Conservation (phyloP, 2,329 filamentous ascomycete genomes). For the Lasiodiplodia citricola region DNA sequence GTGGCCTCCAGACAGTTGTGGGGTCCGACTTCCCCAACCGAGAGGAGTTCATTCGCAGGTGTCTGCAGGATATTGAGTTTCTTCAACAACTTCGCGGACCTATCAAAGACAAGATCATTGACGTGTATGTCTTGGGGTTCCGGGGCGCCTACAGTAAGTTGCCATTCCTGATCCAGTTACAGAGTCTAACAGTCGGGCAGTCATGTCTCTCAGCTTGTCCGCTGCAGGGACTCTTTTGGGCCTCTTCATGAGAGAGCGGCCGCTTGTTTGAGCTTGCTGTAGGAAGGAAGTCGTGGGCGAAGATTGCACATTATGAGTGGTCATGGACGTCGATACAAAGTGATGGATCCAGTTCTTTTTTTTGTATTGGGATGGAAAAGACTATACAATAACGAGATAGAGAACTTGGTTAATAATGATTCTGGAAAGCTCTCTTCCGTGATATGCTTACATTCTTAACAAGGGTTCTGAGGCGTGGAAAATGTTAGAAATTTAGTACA, state of each 20-base stretch:
- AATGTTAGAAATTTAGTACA: too few species aligned
- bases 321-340: too few species aligned
- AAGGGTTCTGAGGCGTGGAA: too few species aligned
- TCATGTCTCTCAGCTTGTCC: background rate
- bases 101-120: background rate
- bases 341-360: too few species aligned
- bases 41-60: background rate
- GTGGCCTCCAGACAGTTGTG: conserved; percentile 27
- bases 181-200: background rate
- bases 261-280: background rate
- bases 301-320: too few species aligned
- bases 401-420: too few species aligned
- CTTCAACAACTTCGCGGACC: background rate
- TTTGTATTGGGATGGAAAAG: too few species aligned
- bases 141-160: background rate
- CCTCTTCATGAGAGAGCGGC: background rate
- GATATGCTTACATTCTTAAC: rapidly evolving
- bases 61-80: conserved; percentile 4
- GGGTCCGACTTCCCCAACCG: background rate
- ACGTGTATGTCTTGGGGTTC: background rate
- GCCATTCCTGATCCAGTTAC: too few species aligned
- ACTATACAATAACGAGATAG: too few species aligned
- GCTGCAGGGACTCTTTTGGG: background rate
- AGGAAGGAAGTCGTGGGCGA: too few species aligned
- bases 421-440: too few species aligned